These are phyloP conservation scores for Saccharomyces hybrid DNA, from an alignment of 1,139 yeast species.

Conservation along the genomic window DNA sequence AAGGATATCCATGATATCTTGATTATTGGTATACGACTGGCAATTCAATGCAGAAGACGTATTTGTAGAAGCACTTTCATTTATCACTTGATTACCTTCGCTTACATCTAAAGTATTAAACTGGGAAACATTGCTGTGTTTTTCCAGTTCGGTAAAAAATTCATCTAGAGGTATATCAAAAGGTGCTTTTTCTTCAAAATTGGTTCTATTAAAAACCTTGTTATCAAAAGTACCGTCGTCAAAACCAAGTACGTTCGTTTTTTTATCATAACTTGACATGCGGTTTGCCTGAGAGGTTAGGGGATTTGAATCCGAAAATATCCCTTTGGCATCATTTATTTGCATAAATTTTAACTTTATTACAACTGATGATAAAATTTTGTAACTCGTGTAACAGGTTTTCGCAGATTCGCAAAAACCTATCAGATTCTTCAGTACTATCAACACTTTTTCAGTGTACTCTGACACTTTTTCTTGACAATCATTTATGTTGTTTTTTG, in stretches of 20 bases:
- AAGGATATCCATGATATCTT: conserved; percentile 52
- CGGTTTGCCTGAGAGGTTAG: conserved; percentile 1
- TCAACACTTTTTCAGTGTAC: conserved; percentile 50
- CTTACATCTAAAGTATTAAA: conserved; percentile 5
- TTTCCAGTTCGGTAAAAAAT: conserved; percentile 24
- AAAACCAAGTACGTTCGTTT: background rate
- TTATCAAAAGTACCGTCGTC: conserved; percentile 7
- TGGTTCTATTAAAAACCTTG: background rate
- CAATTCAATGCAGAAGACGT: background rate
- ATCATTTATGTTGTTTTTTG: conserved; percentile 45
- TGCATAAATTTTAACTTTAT: conserved; percentile 46
- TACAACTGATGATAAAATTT: conserved; percentile 64
- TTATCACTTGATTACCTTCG: background rate
- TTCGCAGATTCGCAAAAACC: conserved; percentile 76
- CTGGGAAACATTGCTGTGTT: conserved; percentile 9
- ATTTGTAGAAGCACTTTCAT: conserved; percentile 6
- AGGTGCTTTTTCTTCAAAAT: background rate
- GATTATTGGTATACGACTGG: conserved; percentile 39
- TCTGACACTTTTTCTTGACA: conserved; percentile 47
- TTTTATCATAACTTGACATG: background rate
- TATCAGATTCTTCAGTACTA: conserved; percentile 52
- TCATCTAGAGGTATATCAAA: conserved; percentile 18
- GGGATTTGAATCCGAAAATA: conserved; percentile 22
- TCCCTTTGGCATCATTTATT: background rate
- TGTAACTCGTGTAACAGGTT: conserved; percentile 64